Evolutionary conservation across 768 basidiomycete genomes (phyloP).

Genomic region (Rhizopogon salebrosus): DNA sequence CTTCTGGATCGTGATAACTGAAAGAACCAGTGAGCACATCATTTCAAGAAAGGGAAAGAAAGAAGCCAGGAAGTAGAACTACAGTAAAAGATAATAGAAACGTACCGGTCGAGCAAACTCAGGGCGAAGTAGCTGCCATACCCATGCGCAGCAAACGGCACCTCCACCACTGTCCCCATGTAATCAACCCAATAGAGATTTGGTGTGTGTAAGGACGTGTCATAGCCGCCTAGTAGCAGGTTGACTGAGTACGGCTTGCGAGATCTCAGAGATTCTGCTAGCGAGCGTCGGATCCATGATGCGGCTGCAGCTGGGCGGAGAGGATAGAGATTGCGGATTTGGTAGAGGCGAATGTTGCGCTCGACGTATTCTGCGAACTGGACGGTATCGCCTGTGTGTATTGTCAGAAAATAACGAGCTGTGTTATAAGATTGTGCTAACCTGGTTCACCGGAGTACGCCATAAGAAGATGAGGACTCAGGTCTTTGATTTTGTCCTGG

Average conservation of each 20-base stretch:
- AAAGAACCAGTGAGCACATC: constrained; percentile 3
- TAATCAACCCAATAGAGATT: constrained; percentile 96
- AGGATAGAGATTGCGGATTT: constrained; percentile 88
- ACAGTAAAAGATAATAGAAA: constrained; percentile 2
- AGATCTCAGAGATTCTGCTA: constrained; percentile 87
- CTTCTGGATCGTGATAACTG: constrained; percentile 90
- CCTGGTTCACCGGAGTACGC: constrained; percentile 93
- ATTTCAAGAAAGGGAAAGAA: background rate
- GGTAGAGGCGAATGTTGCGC: constrained; percentile 92
- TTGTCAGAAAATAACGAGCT: background rate
- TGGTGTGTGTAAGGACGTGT: constrained; percentile 66
- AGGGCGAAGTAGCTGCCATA: constrained; percentile 92
- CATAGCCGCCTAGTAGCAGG: constrained; percentile 89
- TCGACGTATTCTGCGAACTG: constrained; percentile 97
- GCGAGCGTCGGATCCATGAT: constrained; percentile 88
- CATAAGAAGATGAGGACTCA: constrained; percentile 92
- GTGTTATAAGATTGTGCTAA: constrained; percentile 26
- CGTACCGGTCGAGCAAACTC: constrained; percentile 85
- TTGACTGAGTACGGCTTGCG: constrained; percentile 88
- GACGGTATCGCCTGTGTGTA: constrained; percentile 79
- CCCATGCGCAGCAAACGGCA: constrained; percentile 94
- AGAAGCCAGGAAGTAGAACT: background rate
- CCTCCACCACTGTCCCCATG: constrained; percentile 81
- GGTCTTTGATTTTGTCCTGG: constrained; percentile 92
- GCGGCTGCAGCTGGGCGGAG: constrained; percentile 89